phyloP scores from a whole-genome alignment of 768 basidiomycete species.

The Hygrophorus russula region DNA sequence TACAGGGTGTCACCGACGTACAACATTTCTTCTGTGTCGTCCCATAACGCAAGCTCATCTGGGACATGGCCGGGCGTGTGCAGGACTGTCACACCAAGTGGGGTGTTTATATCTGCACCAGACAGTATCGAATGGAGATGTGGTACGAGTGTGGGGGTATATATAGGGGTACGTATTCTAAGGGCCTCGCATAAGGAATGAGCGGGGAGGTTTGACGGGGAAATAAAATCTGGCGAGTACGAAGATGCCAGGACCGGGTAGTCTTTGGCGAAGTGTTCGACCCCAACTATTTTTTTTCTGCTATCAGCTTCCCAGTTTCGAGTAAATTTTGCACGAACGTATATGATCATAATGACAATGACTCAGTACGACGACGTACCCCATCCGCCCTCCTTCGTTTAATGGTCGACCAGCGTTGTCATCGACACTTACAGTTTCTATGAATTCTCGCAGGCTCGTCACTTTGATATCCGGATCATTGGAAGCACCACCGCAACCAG shows the following conservation, averaged over 20 bases:
- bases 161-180: constrained; percentile 30
- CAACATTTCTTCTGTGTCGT: constrained; percentile 35
- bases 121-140: constrained; percentile 25
- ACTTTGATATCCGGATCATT: constrained; percentile 26
- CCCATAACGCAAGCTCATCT: constrained; percentile 46
- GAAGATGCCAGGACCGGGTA: constrained; percentile 37
- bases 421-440: constrained; percentile 31
- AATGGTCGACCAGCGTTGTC: constrained; percentile 33
- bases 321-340: too few species aligned
- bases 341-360: constrained; percentile 52
- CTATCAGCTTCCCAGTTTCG: too few species aligned
- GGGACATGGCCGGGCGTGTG: constrained; percentile 52
- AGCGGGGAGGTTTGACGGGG: constrained; percentile 25
- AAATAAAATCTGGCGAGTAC: constrained; percentile 34
- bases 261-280: constrained; percentile 14
- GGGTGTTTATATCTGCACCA: constrained; percentile 8
- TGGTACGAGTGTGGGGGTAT: constrained; percentile 33
- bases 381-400: constrained; percentile 28
- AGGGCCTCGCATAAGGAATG: constrained; percentile 35
- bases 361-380: constrained; percentile 36
- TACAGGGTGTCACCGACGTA: constrained; percentile 50
- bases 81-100: constrained; percentile 30
- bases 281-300: constrained; percentile 24
- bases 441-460: constrained; percentile 34
- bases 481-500: constrained; percentile 42